Percentiles rank a stretch among this genome's conserved stretches.
These are phyloP conservation scores for Pholiota conissans DNA, from an alignment of 768 basidiomycete genomes.

Conservation along the genomic window DNA sequence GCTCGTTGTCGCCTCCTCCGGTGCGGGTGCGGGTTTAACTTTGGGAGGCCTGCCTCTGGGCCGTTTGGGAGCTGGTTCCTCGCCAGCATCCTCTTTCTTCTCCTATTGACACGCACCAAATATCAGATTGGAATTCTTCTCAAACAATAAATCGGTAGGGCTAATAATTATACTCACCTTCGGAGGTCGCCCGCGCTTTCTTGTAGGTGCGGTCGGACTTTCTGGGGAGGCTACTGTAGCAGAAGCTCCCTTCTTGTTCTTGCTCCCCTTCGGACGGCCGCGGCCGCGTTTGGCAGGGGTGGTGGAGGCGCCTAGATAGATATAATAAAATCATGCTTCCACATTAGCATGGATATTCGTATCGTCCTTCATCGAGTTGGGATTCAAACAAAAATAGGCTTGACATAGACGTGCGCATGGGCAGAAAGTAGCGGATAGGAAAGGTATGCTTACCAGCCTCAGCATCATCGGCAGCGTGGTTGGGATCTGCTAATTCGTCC, in stretches of 20 bases:
- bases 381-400: slow-evolving; percentile 20
- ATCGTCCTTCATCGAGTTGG: slow-evolving; percentile 23
- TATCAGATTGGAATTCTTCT: slow-evolving; percentile 13
- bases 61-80: slow-evolving; percentile 59
- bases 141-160: slow-evolving; percentile 1
- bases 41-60: slow-evolving; percentile 79
- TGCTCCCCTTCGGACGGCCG: slow-evolving; percentile 89
- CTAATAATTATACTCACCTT: slow-evolving; percentile 44
- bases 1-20: slow-evolving; percentile 30
- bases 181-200: slow-evolving; percentile 69
- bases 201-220: slow-evolving; percentile 34
- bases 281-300: slow-evolving; percentile 71
- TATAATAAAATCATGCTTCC: slow-evolving; percentile 19
- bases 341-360: slow-evolving; percentile 21
- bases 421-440: slow-evolving; percentile 28
- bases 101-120: slow-evolving; percentile 27
- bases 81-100: slow-evolving; percentile 44
- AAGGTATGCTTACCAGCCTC: slow-evolving; percentile 38
- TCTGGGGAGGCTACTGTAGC: slow-evolving; percentile 31
- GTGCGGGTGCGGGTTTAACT: slow-evolving; percentile 47
- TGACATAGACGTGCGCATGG: slow-evolving; percentile 19
- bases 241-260: slow-evolving; percentile 53
- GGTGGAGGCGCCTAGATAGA: slow-evolving; percentile 38
- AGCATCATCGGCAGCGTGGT: slow-evolving; percentile 33
- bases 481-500: slow-evolving; percentile 59